These are phyloP conservation scores for Massarina eburnea DNA, from an alignment of 2,329 filamentous ascomycete genomes.

Conservation along the genomic window DNA sequence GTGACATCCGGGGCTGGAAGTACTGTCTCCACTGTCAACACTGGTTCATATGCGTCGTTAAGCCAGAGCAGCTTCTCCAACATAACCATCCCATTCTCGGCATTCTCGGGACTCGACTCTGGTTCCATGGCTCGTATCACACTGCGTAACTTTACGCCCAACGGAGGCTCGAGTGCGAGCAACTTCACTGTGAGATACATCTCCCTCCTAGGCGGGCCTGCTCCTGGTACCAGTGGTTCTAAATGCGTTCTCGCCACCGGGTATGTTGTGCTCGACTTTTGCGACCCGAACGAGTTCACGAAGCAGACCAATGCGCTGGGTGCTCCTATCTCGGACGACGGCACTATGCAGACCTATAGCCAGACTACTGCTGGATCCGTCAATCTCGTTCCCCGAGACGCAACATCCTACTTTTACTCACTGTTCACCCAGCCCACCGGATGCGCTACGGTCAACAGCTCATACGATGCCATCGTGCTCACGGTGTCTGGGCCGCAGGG, in stretches of 20 bases:
- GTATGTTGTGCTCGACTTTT: slow-evolving; percentile 6
- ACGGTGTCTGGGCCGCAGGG: slow-evolving; percentile 4
- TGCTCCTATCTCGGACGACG: slow-evolving; percentile 6
- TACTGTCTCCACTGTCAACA: slow-evolving; percentile 5
- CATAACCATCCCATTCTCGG: slow-evolving; percentile 6
- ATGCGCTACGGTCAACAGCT: slow-evolving; percentile 6
- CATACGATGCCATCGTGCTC: slow-evolving; percentile 3
- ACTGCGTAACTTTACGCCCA: slow-evolving; percentile 6
- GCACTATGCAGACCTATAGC: slow-evolving; percentile 6
- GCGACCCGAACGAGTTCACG: slow-evolving; percentile 3
- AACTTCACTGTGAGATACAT: slow-evolving; percentile 7
- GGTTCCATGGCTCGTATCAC: slow-evolving; percentile 5
- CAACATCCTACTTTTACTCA: slow-evolving; percentile 8
- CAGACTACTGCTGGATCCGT: slow-evolving; percentile 4
- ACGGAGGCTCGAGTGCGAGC: background rate
- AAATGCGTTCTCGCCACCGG: slow-evolving; percentile 1
- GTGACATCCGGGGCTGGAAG: slow-evolving; percentile 3
- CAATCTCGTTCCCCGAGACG: slow-evolving; percentile 2
- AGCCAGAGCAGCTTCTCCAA: slow-evolving; percentile 4
- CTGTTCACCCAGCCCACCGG: background rate
- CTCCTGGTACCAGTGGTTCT: background rate
- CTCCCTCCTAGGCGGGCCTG: slow-evolving; percentile 5
- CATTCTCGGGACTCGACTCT: slow-evolving; percentile 4
- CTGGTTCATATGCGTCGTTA: slow-evolving; percentile 1
- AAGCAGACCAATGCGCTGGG: slow-evolving; percentile 4